Percentiles rank a stretch among this genome's conserved stretches.
phyloP scores from a whole-genome alignment of 2,329 filamentous ascomycete species.

The Fusarium sp. region DNA sequence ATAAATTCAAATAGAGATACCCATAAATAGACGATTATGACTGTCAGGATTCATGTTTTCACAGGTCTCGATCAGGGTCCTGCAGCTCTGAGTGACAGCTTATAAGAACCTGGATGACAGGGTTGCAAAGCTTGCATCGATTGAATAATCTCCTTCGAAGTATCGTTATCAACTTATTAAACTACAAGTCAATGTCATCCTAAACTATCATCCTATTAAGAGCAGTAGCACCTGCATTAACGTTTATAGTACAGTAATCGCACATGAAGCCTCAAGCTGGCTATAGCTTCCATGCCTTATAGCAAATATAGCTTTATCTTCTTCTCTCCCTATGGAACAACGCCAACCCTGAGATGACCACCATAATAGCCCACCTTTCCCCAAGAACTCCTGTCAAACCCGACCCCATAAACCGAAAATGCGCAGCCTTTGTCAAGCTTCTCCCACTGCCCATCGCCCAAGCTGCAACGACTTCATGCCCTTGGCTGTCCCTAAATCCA shows the following conservation, averaged over 20 bases:
- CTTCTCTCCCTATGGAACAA: conserved; percentile 32
- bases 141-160: no score
- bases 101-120: no score
- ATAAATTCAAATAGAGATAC: conserved; percentile 60
- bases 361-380: conserved; percentile 49
- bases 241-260: not conserved
- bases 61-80: no score
- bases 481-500: conserved; percentile 35
- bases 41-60: not conserved
- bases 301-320: not conserved
- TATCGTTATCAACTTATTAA: no score
- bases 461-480: conserved; percentile 45
- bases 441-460: conserved; percentile 35
- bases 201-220: no score
- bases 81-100: no score
- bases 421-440: conserved; percentile 37
- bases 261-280: not conserved
- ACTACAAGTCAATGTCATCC: no score
- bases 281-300: no score
- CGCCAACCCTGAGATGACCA: conserved; percentile 39
- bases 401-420: conserved; percentile 44
- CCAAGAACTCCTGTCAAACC: conserved; percentile 43
- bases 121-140: no score
- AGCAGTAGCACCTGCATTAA: not conserved
- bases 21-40: conserved; percentile 1